phyloP scores from a whole-genome alignment of 768 basidiomycete genomes.

The Mycena chlorophos region DNA sequence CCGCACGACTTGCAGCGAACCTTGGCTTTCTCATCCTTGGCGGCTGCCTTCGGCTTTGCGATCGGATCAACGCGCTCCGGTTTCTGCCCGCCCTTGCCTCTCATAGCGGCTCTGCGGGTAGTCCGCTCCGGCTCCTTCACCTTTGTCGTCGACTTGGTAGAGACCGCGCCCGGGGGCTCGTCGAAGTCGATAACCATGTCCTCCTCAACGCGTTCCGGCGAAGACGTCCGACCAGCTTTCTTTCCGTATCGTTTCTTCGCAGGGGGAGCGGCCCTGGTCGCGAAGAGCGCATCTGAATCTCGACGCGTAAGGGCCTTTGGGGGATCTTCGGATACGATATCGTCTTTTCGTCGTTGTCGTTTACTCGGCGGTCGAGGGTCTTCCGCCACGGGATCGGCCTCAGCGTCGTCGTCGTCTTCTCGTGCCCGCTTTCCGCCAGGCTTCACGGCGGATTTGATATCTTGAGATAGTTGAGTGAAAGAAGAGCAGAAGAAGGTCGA shows the following conservation, averaged over 20 bases:
- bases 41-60: conserved; percentile 15
- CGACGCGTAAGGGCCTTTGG: conserved; percentile 2
- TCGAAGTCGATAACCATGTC: conserved; percentile 33
- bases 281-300: conserved; percentile 8
- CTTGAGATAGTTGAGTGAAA: neutral
- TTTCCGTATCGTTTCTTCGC: conserved; percentile 32
- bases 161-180: conserved; percentile 28
- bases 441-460: neutral
- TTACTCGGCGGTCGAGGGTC: conserved; percentile 11
- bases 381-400: neutral
- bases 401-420: conserved; percentile 1
- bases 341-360: conserved; percentile 5
- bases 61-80: conserved; percentile 3
- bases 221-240: conserved; percentile 35
- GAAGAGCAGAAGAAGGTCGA: neutral
- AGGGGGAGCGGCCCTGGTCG: conserved; percentile 12
- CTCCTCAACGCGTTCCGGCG: conserved; percentile 23
- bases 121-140: neutral
- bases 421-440: conserved; percentile 3
- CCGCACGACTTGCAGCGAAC: too few relatives aligned
- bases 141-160: conserved; percentile 1
- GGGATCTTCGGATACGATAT: conserved; percentile 1
- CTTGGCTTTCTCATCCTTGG: conserved; percentile 6
- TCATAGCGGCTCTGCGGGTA: conserved; percentile 29
- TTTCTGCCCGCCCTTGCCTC: conserved; percentile 30